Evolutionary conservation across 2,329 filamentous ascomycete genomes (phyloP).

Genomic region (Colletotrichum somersetense): DNA sequence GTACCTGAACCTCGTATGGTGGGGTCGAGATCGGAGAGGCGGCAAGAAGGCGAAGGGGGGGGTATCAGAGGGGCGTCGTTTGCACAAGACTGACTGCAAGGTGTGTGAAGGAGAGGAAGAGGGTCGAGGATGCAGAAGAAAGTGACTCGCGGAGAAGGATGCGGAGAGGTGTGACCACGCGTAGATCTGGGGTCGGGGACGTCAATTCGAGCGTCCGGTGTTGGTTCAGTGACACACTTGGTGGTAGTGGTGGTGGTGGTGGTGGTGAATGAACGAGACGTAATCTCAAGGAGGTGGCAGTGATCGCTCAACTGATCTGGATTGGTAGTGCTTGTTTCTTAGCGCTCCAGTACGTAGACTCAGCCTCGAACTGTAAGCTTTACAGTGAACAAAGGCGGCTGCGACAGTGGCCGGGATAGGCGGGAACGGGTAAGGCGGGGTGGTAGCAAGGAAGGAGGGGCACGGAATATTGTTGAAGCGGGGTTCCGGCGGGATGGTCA

Average conservation of each 20-base stretch:
- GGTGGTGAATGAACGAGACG: neutral
- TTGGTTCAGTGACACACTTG: neutral
- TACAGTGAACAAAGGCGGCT: conserved; percentile 2
- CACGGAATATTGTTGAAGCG: conserved; percentile 25
- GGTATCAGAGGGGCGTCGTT: neutral
- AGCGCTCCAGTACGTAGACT: conserved; percentile 2
- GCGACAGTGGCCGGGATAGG: neutral
- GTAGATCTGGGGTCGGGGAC: conserved; percentile 14
- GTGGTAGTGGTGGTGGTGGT: neutral
- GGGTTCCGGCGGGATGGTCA: conserved; percentile 10
- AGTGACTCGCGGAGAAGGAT: neutral
- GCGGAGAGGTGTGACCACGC: neutral
- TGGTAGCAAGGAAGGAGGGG: conserved; percentile 16
- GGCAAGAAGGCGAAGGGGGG: neutral
- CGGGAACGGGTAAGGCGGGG: conserved; percentile 15
- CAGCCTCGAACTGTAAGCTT: neutral
- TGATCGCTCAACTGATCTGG: conserved; percentile 42
- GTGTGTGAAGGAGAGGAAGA: neutral
- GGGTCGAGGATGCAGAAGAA: neutral
- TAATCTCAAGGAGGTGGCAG: conserved; percentile 45
- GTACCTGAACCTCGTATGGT: conserved; percentile 14
- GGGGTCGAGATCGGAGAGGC: conserved; percentile 15
- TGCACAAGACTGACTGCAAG: neutral
- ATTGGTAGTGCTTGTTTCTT: neutral
- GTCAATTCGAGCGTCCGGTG: neutral